phyloP scores from a whole-genome alignment of 148 eudicot species.

The Bassia scoparia region DNA sequence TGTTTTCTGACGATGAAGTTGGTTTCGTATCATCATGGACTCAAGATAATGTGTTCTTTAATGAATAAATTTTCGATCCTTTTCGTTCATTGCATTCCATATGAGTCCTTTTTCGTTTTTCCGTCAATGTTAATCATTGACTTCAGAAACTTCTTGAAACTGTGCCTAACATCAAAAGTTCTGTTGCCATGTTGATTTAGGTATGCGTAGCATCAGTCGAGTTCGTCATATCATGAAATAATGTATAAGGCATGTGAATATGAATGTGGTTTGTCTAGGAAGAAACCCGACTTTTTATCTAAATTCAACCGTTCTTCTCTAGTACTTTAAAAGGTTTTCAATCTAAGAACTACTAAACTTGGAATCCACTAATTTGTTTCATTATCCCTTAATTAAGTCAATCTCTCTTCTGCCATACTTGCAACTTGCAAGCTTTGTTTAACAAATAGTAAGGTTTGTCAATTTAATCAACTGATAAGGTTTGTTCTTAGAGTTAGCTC shows the following conservation, averaged over 20 bases:
- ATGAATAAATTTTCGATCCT: background rate
- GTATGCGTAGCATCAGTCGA: background rate
- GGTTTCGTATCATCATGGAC: background rate
- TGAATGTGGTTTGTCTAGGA: constrained; percentile 4
- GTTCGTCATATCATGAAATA: background rate
- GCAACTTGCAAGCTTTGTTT: background rate
- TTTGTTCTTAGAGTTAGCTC: background rate
- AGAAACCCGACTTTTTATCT: background rate
- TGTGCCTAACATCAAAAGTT: background rate
- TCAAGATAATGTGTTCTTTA: background rate
- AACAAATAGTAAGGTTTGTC: background rate
- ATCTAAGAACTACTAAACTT: no score
- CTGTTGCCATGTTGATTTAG: background rate
- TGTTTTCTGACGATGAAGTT: background rate
- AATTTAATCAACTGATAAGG: background rate
- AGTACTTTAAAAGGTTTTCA: no score
- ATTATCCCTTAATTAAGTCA: constrained; percentile 1
- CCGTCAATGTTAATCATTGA: no score
- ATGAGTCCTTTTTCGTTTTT: background rate
- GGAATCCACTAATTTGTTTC: background rate
- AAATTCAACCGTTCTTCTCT: background rate
- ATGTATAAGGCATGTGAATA: constrained; percentile 9
- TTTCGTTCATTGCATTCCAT: background rate
- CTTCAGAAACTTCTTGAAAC: background rate
- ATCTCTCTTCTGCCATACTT: background rate